phyloP scores from a whole-genome alignment of 257 asterid genomes.

The Fraxinus americana region DNA sequence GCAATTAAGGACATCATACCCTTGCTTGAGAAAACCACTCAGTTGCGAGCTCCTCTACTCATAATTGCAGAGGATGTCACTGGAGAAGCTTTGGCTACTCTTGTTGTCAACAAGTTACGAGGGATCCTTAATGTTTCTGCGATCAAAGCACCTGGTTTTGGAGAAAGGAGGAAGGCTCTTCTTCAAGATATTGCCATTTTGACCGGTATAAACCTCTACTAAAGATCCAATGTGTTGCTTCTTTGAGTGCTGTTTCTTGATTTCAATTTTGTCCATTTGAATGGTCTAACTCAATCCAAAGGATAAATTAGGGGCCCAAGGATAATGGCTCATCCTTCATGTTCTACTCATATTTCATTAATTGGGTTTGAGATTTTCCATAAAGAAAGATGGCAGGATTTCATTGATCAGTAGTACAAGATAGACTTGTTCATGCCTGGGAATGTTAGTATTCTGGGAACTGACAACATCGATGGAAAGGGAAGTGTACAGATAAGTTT shows the following conservation, averaged over 20 bases:
- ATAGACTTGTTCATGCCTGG: not conserved
- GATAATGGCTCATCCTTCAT: not conserved
- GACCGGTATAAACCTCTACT: constrained; percentile 54
- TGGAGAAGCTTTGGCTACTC: constrained; percentile 98
- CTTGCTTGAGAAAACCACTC: constrained; percentile 81
- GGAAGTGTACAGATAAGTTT: not conserved
- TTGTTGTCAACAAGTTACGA: constrained; percentile 91
- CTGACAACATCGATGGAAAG: not conserved
- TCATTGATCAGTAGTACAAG: not conserved
- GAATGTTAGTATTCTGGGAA: not conserved
- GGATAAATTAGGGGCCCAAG: not conserved
- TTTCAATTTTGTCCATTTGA: not conserved
- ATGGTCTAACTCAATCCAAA: not conserved
- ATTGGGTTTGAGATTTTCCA: not conserved
- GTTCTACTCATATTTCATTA: not conserved
- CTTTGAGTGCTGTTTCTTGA: not conserved
- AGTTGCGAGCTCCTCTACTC: constrained; percentile 78
- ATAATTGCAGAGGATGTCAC: constrained; percentile 90
- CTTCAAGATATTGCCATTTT: constrained; percentile 95
- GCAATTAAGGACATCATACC: constrained; percentile 92
- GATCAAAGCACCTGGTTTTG: constrained; percentile 98
- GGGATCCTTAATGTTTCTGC: constrained; percentile 95
- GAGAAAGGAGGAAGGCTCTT: constrained; percentile 93
- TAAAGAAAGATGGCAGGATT: not conserved
- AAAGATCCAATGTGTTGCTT: not conserved